Percentiles rank a stretch among this genome's conserved stretches.
phyloP scores from a whole-genome alignment of 1,139 yeast species.

The Barnettozyma hawaiiensis region DNA sequence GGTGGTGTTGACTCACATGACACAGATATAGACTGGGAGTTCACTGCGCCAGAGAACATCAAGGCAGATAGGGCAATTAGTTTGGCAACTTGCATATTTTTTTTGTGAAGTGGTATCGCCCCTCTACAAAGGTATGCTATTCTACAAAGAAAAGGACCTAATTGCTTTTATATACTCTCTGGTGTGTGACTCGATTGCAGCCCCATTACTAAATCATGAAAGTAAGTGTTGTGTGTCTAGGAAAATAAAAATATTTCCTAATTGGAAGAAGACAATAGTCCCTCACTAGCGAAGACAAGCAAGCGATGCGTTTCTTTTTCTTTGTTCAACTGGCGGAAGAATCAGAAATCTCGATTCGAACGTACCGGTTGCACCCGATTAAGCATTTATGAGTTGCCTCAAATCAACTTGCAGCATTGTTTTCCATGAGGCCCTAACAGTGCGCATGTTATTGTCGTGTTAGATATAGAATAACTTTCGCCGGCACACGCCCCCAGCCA shows the following conservation, averaged over 20 bases:
- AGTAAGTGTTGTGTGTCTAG: too few species aligned
- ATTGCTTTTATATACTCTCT: neutral
- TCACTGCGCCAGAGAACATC: neutral
- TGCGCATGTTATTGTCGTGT: too few species aligned
- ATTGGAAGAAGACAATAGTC: slow-evolving; percentile 3
- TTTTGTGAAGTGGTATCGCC: neutral
- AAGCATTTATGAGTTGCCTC: too few species aligned
- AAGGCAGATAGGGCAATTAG: neutral
- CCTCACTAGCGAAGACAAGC: neutral
- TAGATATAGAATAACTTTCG: too few species aligned
- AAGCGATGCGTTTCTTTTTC: neutral
- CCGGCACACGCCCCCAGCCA: too few species aligned
- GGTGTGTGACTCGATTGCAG: neutral
- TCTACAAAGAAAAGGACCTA: too few species aligned
- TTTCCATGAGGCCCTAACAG: too few species aligned
- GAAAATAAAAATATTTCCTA: slow-evolving; percentile 7
- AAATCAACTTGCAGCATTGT: too few species aligned
- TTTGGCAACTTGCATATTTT: neutral
- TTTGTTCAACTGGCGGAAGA: too few species aligned
- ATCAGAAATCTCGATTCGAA: neutral
- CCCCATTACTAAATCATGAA: neutral
- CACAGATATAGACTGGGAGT: slow-evolving; percentile 5
- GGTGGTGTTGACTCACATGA: slow-evolving; percentile 10
- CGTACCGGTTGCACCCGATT: too few species aligned
- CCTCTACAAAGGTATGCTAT: too few species aligned